These are phyloP conservation scores for Trichoderma orchidacearum DNA, from an alignment of 495 filamentous ascomycete genomes.

Conservation along the genomic window DNA sequence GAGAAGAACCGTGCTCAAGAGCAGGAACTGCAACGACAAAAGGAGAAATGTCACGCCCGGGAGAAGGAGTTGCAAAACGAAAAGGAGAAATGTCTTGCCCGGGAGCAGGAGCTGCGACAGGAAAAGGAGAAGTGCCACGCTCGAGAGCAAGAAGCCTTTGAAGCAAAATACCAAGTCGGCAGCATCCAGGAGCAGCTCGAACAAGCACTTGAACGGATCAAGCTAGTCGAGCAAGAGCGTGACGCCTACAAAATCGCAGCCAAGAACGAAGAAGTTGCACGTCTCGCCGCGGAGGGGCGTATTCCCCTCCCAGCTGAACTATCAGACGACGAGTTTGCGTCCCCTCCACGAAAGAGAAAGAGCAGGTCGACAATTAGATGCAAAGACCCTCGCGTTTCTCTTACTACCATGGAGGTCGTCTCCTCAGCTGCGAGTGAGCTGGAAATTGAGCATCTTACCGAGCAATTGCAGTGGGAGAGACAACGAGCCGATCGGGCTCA, in stretches of 20 bases:
- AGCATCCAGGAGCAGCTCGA: constrained; percentile 64
- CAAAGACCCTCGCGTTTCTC: constrained; percentile 16
- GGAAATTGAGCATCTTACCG: constrained; percentile 43
- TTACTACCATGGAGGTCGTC: constrained; percentile 22
- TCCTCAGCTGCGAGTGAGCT: constrained; percentile 31
- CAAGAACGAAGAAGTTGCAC: constrained; percentile 43
- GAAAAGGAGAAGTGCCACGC: constrained; percentile 34
- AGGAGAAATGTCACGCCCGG: constrained; percentile 30
- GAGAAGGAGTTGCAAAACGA: constrained; percentile 48
- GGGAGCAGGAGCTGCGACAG: constrained; percentile 15
- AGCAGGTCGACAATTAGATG: neutral
- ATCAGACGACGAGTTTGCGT: constrained; percentile 30
- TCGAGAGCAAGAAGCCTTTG: constrained; percentile 64
- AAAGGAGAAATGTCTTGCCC: neutral
- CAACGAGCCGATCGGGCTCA: constrained; percentile 51
- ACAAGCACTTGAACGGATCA: constrained; percentile 45
- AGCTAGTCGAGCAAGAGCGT: constrained; percentile 54
- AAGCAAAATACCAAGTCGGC: constrained; percentile 57
- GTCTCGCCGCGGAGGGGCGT: constrained; percentile 50
- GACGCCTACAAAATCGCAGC: constrained; percentile 49
- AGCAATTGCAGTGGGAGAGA: constrained; percentile 52
- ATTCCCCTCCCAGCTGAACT: constrained; percentile 40
- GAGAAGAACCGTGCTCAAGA: neutral
- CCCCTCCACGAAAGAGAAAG: constrained; percentile 21
- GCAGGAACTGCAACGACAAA: constrained; percentile 21